phyloP scores from a whole-genome alignment of 2,329 filamentous ascomycete genomes.

The Alternaria rosae region DNA sequence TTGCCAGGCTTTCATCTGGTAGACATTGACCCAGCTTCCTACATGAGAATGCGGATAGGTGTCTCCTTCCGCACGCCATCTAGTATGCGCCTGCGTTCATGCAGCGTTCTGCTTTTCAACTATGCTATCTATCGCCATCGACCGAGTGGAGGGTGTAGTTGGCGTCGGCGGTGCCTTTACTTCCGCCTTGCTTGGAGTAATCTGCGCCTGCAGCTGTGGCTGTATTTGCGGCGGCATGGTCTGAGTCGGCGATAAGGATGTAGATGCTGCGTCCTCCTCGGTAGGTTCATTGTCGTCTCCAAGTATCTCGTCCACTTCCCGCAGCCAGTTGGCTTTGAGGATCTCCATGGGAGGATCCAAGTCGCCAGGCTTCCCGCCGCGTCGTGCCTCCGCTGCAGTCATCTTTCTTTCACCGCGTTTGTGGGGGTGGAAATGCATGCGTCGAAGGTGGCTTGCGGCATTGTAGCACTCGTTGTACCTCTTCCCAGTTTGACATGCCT shows the following conservation, averaged over 20 bases:
- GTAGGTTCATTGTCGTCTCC: constrained; percentile 37
- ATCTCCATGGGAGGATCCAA: constrained; percentile 66
- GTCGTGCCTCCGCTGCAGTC: constrained; percentile 65
- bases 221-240: constrained; percentile 8
- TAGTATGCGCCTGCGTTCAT: constrained; percentile 22
- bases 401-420: constrained; percentile 62
- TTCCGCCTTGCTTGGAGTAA: constrained; percentile 31
- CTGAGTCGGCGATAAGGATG: constrained; percentile 27
- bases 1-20: constrained; percentile 5
- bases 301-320: constrained; percentile 60
- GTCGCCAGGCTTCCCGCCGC: constrained; percentile 65
- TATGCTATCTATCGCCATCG: constrained; percentile 51
- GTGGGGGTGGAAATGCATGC: constrained; percentile 83
- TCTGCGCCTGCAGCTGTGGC: constrained; percentile 18
- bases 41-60: not conserved
- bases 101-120: constrained; percentile 48
- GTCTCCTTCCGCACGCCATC: not conserved
- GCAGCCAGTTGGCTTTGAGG: constrained; percentile 65
- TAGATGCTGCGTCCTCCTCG: constrained; percentile 30
- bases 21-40: constrained; percentile 1
- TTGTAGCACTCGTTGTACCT: constrained; percentile 93
- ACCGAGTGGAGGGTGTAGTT: constrained; percentile 47
- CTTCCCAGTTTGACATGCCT: constrained; percentile 78
- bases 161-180: constrained; percentile 46
- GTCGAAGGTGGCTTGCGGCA: constrained; percentile 85